Base-by-base conservation (phyloP, 768 basidiomycete genomes). In the Mycena capillaripes region DNA sequence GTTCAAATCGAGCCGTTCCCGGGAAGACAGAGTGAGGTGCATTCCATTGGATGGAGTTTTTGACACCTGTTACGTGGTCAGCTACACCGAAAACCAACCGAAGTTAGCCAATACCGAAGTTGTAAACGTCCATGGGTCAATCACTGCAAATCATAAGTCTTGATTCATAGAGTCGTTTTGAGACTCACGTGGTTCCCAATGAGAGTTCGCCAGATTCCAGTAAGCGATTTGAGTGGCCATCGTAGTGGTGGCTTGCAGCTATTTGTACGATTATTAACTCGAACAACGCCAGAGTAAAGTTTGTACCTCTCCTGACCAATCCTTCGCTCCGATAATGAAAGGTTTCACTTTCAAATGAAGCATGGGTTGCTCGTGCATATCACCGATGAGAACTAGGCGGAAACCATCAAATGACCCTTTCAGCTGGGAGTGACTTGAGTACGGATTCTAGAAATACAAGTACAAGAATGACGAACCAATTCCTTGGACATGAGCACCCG, bases 151-250 rank as follows among this genome's bases (percentile, higher is more conserved):
- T 17, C 30, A 16, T 19, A 29, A 65, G 63, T 36, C n/a, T 65
- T 19, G 58, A 59, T 38, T 69, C n/a, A 70, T 2, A 38, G 11
- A 38, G 10, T 73, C 14, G n/a, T 68, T 58, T 38, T 16, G 36
- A 34, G 44, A 82, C 92, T 73, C 78, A 94, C 94, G 80, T 34
- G 98, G 97, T 82, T 99, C 98, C 96, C 98, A 99, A 78, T 99
- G 96, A 57, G 98, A 99, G 79, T 98, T 98, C 27, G 93, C 92
- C 59, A 99, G 82, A 81, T 99, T 99, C 95, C 96, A 99, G 78
- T 98, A 99, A 70, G 92, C 96, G 80, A 98, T 93, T 59, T 92
- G 91, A 3, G 91, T 92, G 27, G 92, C 91, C 77, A 98, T 85
- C 0, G 93, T 92, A 1, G 94, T 93, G 8, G 92, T 91, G 7